Conservation (phyloP, 805 yeast species). For the Sugiyamaella valdiviana region DNA sequence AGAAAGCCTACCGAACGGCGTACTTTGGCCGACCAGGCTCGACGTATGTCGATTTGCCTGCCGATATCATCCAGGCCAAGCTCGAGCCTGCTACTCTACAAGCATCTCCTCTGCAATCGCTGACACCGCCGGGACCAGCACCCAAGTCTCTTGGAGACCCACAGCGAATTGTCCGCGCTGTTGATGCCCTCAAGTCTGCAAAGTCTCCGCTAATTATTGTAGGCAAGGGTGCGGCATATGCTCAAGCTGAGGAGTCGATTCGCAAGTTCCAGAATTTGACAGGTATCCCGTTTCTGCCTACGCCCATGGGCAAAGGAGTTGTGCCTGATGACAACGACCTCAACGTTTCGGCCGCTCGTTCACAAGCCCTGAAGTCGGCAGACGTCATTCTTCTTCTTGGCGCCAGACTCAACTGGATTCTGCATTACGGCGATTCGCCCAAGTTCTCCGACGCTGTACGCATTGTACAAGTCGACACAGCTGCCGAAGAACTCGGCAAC, state of each 20-base stretch:
- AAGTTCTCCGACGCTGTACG: constrained; percentile 42
- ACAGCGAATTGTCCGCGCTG: constrained; percentile 34
- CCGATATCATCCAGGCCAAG: constrained; percentile 44
- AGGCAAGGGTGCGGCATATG: constrained; percentile 61
- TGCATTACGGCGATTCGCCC: constrained; percentile 59
- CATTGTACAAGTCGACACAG: constrained; percentile 52
- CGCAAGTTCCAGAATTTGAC: constrained; percentile 39
- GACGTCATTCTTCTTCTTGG: constrained; percentile 59
- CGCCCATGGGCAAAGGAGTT: constrained; percentile 77
- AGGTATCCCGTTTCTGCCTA: constrained; percentile 54
- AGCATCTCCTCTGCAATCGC: not conserved
- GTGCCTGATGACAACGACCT: constrained; percentile 42
- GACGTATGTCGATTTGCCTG: constrained; percentile 60
- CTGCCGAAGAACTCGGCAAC: constrained; percentile 48
- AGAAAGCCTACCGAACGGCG: constrained; percentile 42
- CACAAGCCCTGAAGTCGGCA: constrained; percentile 49
- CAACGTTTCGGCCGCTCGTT: constrained; percentile 59
- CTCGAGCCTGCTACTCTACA: constrained; percentile 9
- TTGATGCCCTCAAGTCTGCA: constrained; percentile 32
- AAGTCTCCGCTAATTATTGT: constrained; percentile 49
- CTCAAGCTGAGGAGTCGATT: constrained; percentile 37
- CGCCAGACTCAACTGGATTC: constrained; percentile 67
- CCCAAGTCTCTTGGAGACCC: constrained; percentile 38
- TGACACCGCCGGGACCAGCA: constrained; percentile 27
- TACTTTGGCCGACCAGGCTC: constrained; percentile 53